Evolutionary conservation across 1,139 yeast species (phyloP).

Genomic region (Hyphopichia wangnamkhiaoensis): DNA sequence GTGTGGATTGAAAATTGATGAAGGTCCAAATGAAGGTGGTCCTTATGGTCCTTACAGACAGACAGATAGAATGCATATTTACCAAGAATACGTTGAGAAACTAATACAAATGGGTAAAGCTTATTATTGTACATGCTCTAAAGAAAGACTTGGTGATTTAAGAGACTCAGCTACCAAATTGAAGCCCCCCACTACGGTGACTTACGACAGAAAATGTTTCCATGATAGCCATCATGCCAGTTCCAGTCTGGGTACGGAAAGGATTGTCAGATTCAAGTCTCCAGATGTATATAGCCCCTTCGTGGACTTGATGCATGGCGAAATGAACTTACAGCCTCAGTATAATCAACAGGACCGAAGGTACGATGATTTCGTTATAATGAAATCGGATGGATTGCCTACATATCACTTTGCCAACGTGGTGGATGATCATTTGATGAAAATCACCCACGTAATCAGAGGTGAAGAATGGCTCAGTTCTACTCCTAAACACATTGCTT

Average conservation of each 20-base stretch:
- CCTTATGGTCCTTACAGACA: constrained; percentile 78
- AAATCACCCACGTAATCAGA: constrained; percentile 88
- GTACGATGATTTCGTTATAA: constrained; percentile 83
- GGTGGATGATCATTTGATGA: constrained; percentile 91
- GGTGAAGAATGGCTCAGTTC: constrained; percentile 99
- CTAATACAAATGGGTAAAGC: constrained; percentile 71
- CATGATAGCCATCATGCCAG: constrained; percentile 19
- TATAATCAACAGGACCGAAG: constrained; percentile 67
- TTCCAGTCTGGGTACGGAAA: constrained; percentile 26
- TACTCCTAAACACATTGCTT: constrained; percentile 89
- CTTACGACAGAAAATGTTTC: constrained; percentile 83
- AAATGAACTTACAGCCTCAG: constrained; percentile 76
- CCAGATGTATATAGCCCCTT: constrained; percentile 72
- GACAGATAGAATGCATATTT: constrained; percentile 72
- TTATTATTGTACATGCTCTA: constrained; percentile 82
- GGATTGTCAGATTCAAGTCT: constrained; percentile 63
- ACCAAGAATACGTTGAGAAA: constrained; percentile 54
- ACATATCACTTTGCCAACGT: constrained; percentile 97
- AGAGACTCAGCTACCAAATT: constrained; percentile 72
- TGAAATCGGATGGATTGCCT: constrained; percentile 91
- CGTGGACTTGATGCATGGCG: constrained; percentile 75
- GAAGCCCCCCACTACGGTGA: constrained; percentile 87
- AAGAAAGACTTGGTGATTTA: constrained; percentile 68
- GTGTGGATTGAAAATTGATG: constrained; percentile 79
- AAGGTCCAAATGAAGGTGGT: constrained; percentile 76